Evolutionary conservation across 169 alveolate species (phyloP), one percentile per base, ranked within the genome.

Genomic region (Babesia ovata): DNA sequence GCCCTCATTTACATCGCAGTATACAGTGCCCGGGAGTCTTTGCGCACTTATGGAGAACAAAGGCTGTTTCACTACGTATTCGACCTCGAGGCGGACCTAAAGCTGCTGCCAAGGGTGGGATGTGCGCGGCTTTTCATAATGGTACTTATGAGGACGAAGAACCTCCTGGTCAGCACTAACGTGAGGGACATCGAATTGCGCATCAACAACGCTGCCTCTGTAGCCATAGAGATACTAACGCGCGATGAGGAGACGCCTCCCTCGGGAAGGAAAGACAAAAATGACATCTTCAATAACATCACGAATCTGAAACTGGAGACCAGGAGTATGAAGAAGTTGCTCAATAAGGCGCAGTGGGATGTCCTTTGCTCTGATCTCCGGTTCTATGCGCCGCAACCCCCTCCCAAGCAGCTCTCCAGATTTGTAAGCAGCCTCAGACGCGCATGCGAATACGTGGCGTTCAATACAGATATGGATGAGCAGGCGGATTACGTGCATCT

Each of bases 291-390:
- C 63, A 59, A 48, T n/a, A 58, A 60, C 59, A 70, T 81, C 16
- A 17, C 61, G 26, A 53, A 77, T 60, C 42, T 81, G 39, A 81
- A 81, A 49, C 36, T 81, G 65, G 88, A 81, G 50, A 72, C 66
- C 44, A 26, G 75, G 42, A 65, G 59, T 26, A 29, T 81, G 73
- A 81, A 81, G 79, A 77, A 72, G 33, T 59, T 81, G 42, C 48
- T 73, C 33, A 81, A 74, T 42, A 81, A 81, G 62, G 63, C 75
- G 21, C 69, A 71, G n/a, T 81, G 79, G 72, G 85, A 59, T 12
- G 44, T 49, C 39, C 28, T 73, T 29, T 81, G 85, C 66, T 28
- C 60, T 19, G 83, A 81, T 19, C n/a, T 81, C 9, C 74, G 70
- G 22, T 59, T 57, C 53, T 81, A 71, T 60, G 48, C 71, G 46